phyloP scores from a whole-genome alignment of 2,329 filamentous ascomycete species.

The Ampelomyces quisqualis region DNA sequence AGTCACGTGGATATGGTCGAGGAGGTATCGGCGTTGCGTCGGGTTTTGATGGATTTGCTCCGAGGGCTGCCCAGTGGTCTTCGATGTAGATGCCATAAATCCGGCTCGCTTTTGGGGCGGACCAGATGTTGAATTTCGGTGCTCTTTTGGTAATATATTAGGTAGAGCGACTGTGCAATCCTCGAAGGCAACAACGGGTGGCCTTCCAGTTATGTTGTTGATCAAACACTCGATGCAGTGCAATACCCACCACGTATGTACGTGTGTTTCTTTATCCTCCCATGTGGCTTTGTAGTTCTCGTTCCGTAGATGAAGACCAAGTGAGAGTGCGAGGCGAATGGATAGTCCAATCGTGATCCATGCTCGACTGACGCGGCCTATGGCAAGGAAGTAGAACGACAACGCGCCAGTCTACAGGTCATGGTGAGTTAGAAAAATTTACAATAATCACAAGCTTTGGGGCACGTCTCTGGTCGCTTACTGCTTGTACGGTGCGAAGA shows the following conservation, averaged over 20 bases:
- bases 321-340: constrained; percentile 39
- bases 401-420: constrained; percentile 23
- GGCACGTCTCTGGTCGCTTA: constrained; percentile 27
- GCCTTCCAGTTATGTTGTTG: constrained; percentile 43
- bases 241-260: constrained; percentile 45
- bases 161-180: constrained; percentile 40
- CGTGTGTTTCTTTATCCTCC: constrained; percentile 36
- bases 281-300: constrained; percentile 25
- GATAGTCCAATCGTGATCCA: constrained; percentile 44
- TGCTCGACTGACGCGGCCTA: constrained; percentile 30
- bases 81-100: too few relatives aligned
- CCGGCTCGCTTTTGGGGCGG: too few relatives aligned
- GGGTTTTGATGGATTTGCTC: not conserved
- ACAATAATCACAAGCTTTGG: too few relatives aligned
- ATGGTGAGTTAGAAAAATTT: too few relatives aligned
- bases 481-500: constrained; percentile 43
- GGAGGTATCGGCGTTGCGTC: constrained; percentile 8
- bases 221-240: constrained; percentile 43
- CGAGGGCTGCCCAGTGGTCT: too few relatives aligned
- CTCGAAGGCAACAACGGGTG: constrained; percentile 36
- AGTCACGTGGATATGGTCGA: constrained; percentile 25
- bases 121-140: too few relatives aligned
- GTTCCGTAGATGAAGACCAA: constrained; percentile 45
- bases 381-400: constrained; percentile 28
- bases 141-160: too few relatives aligned